Base-by-base conservation (phyloP, 257 asterid genomes). In the Orobanche coerulescens region DNA sequence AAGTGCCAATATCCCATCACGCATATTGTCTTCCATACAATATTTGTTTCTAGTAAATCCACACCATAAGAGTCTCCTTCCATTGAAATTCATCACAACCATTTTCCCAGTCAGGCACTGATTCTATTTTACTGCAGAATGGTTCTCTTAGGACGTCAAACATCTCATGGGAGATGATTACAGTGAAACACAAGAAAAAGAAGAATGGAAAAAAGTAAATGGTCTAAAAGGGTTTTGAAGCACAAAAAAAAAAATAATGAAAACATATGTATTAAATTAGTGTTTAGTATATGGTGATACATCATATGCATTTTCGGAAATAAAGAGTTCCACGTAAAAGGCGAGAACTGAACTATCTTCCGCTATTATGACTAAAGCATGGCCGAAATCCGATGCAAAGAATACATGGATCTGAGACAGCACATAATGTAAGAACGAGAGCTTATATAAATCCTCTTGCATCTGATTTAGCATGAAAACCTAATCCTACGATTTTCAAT, bases 241-340 rank as follows among this genome's bases (percentile, higher is more conserved):
- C 53, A 25, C n/a, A n/a, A n/a, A 47, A 40, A 23, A 20, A 13
- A 64, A 10, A 30, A n/a, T 44, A 18, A 20, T 8, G 16, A 33
- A 33, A 42, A 26, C 53, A 42, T 49, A 53, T 30, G 25, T 37
- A 39, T 58, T 46, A 57, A 9, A 18, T 37, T 23, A 39, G 51
- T 20, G 64, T 44, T 25, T 59, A 6, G 2, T 22, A 46, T 15
- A 15, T 1, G 18, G 37, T 50, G 25, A 15, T 16, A 22, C 5
- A 26, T n/a, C n/a, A n/a, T n/a, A n/a, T 24, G 50, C 60, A 58
- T 47, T 64, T 51, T 19, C 57, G 53, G 36, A 58, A 47, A 37
- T 48, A 36, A 20, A 33, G 51, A 13, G 42, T 22, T 72, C 59
- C 36, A 37, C 31, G 39, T 26, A 55, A 55, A 22, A 40, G 20